Percentiles rank a stretch among this genome's conserved stretches.
phyloP scores from a whole-genome alignment of 768 basidiomycete species.

The Podaxis sp. region DNA sequence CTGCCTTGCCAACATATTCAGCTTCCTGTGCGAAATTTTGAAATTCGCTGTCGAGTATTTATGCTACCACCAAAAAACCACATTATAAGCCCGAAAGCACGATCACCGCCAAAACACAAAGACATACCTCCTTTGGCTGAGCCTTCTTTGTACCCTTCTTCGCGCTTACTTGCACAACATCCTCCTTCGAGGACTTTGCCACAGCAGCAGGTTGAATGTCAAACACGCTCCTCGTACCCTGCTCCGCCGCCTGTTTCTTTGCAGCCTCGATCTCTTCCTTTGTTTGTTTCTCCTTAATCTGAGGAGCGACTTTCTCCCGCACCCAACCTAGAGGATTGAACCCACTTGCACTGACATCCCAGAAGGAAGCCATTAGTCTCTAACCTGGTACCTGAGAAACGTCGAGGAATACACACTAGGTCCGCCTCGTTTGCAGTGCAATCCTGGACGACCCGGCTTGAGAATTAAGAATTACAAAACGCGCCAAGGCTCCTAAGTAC shows the following conservation, averaged over 20 bases:
- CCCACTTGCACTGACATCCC: conserved; percentile 39
- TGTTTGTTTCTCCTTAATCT: conserved; percentile 42
- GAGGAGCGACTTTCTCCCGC: conserved; percentile 54
- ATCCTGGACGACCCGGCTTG: not conserved
- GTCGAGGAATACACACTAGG: conserved; percentile 17
- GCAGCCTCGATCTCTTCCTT: conserved; percentile 47
- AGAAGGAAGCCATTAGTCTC: not conserved
- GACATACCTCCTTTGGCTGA: conserved; percentile 30
- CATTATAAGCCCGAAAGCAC: not conserved
- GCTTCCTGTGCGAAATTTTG: conserved; percentile 91
- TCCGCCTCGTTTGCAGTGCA: not conserved
- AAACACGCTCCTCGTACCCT: conserved; percentile 52
- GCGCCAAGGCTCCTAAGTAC: conserved; percentile 21
- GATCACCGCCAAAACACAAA: not conserved
- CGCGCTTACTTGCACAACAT: conserved; percentile 8
- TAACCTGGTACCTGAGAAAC: not conserved
- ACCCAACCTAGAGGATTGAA: conserved; percentile 66
- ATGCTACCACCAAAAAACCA: conserved; percentile 53
- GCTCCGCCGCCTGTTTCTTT: conserved; percentile 42
- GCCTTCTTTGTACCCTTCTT: conserved; percentile 23
- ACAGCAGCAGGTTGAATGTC: conserved; percentile 34
- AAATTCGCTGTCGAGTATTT: conserved; percentile 91
- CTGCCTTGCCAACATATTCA: conserved; percentile 85
- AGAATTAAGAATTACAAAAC: conserved; percentile 5
- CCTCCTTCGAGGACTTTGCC: conserved; percentile 21